phyloP scores from a whole-genome alignment of 129 eudicot genomes.

The Cynara cardunculus region DNA sequence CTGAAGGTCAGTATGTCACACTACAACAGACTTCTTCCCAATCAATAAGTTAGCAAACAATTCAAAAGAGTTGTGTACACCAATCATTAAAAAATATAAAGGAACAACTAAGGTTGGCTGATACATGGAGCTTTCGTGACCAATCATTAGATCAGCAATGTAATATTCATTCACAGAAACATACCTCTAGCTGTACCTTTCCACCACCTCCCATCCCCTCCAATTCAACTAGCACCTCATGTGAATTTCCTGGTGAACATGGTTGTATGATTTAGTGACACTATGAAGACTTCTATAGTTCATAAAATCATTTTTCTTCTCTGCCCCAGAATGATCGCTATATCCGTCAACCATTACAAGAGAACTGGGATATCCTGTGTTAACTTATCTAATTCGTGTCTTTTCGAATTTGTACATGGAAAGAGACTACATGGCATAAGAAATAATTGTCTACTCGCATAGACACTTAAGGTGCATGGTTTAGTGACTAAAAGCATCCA shows the following conservation, averaged over 20 bases:
- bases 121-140: background rate
- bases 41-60: too few relatives aligned
- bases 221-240: constrained; percentile 82
- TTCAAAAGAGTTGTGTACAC: background rate
- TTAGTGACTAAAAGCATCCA: constrained; percentile 9
- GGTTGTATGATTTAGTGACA: background rate
- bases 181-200: constrained; percentile 87
- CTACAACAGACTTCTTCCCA: background rate
- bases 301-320: background rate
- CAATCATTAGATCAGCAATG: background rate
- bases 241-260: constrained; percentile 55
- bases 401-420: background rate
- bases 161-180: constrained; percentile 13
- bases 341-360: background rate
- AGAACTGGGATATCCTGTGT: background rate
- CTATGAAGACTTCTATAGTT: background rate
- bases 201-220: constrained; percentile 99
- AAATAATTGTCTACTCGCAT: background rate
- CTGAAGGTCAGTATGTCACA: background rate
- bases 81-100: background rate
- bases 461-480: background rate
- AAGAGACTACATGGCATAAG: background rate
- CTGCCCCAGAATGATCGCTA: background rate
- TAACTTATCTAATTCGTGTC: background rate
- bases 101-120: background rate